Evolutionary conservation across 2,329 filamentous ascomycete genomes (phyloP).

Genomic region (Talaromyces sp.): DNA sequence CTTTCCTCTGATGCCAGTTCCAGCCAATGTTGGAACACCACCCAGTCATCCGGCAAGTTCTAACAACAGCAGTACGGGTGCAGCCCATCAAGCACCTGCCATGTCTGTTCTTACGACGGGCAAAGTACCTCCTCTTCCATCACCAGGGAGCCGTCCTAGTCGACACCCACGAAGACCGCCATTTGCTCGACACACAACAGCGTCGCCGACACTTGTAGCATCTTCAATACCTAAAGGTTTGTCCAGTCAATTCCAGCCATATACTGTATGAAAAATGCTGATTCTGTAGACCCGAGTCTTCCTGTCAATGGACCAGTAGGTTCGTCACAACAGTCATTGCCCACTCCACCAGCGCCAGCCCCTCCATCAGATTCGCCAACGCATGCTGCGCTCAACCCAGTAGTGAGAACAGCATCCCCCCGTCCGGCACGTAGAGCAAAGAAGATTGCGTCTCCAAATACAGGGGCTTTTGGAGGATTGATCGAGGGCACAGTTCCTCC

Average conservation of each 20-base stretch:
- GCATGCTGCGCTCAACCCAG: constrained; percentile 33
- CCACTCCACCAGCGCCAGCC: constrained; percentile 33
- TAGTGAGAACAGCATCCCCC: constrained; percentile 47
- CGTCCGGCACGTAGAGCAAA: constrained; percentile 39
- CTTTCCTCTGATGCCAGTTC: constrained; percentile 67
- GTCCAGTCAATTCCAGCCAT: constrained; percentile 22
- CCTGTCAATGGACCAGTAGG: constrained; percentile 28
- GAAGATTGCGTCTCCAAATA: constrained; percentile 30
- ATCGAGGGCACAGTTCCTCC: constrained; percentile 83
- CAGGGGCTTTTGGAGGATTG: constrained; percentile 55
- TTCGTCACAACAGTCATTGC: constrained; percentile 28
- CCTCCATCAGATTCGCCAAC: constrained; percentile 36
- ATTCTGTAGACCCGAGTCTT: constrained; percentile 26
- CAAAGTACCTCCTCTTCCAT: constrained; percentile 75
- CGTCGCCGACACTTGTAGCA: constrained; percentile 68
- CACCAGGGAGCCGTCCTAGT: constrained; percentile 65
- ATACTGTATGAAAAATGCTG: not conserved
- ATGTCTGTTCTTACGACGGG: constrained; percentile 80
- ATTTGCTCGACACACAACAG: constrained; percentile 68
- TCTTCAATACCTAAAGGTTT: constrained; percentile 46
- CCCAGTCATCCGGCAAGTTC: constrained; percentile 43
- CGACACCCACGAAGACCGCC: constrained; percentile 55
- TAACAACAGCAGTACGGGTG: constrained; percentile 39
- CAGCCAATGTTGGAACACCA: constrained; percentile 37
- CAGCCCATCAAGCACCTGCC: constrained; percentile 52